These are phyloP conservation scores for Ramaria rubella DNA, from an alignment of 768 basidiomycete genomes.

Conservation along the genomic window DNA sequence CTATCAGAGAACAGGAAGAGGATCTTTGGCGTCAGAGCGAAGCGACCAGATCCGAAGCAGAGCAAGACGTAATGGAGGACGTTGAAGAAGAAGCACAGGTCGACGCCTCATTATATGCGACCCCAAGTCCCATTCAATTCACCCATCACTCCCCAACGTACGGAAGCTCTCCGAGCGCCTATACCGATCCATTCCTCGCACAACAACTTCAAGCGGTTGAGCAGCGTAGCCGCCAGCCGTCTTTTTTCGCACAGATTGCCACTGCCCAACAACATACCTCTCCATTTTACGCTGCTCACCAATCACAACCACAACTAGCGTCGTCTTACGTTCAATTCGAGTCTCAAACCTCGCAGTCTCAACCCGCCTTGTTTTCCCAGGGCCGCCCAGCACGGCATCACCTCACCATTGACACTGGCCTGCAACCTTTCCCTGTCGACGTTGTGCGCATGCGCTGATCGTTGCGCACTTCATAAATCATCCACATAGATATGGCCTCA, in stretches of 20 bases:
- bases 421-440: not conserved
- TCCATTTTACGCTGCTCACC: not conserved
- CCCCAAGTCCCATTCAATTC: slow-evolving; percentile 5
- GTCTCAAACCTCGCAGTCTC: not conserved
- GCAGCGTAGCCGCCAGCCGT: slow-evolving; percentile 8
- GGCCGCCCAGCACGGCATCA: not conserved
- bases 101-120: not conserved
- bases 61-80: slow-evolving; percentile 9
- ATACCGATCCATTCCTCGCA: slow-evolving; percentile 8
- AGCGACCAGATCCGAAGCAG: not conserved
- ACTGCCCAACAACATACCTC: slow-evolving; percentile 8
- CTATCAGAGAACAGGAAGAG: not conserved
- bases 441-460: not conserved
- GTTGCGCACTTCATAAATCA: too few species aligned
- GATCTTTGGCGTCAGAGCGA: not conserved
- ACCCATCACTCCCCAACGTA: not conserved
- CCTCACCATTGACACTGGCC: not conserved
- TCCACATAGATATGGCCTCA: too few species aligned
- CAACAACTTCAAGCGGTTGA: slow-evolving; percentile 6
- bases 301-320: not conserved
- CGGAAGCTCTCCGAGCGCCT: slow-evolving; percentile 2
- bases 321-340: not conserved
- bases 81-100: slow-evolving; percentile 10
- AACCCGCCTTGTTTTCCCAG: not conserved
- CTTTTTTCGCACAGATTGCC: slow-evolving; percentile 7